Evolutionary conservation across 352 stramenopile species (phyloP).

Genomic region (Phytophthora litchii): DNA sequence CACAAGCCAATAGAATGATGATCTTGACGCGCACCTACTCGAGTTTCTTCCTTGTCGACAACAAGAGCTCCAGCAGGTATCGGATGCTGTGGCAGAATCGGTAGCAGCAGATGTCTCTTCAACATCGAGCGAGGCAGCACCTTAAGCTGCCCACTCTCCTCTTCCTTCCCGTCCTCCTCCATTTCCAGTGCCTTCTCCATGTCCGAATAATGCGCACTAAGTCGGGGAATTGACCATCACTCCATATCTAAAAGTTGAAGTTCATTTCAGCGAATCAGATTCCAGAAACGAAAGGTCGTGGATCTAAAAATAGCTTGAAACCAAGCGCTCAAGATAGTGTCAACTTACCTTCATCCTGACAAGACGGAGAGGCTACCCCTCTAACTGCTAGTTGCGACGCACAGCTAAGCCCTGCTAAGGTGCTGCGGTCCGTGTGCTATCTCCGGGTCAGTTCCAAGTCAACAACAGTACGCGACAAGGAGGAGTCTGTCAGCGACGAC

Average conservation of each 20-base stretch:
- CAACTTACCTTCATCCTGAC: slow-evolving; percentile 3
- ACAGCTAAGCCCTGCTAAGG: slow-evolving; percentile 20
- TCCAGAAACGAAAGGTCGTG: background rate
- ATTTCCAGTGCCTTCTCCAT: slow-evolving; percentile 6
- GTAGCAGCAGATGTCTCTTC: slow-evolving; percentile 14
- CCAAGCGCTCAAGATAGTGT: slow-evolving; percentile 25
- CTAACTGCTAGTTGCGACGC: slow-evolving; percentile 35
- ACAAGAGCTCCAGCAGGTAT: slow-evolving; percentile 27
- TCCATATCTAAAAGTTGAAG: slow-evolving; percentile 24
- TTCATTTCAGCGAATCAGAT: slow-evolving; percentile 35
- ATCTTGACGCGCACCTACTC: slow-evolving; percentile 35
- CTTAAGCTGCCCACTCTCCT: background rate
- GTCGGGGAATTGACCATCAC: slow-evolving; percentile 23
- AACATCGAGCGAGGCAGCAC: background rate
- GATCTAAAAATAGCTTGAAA: slow-evolving; percentile 26
- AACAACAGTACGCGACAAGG: slow-evolving; percentile 24
- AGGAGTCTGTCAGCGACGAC: slow-evolving; percentile 13
- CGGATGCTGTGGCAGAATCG: slow-evolving; percentile 33
- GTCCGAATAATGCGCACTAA: background rate
- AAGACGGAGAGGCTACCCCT: slow-evolving; percentile 27
- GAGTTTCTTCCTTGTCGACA: slow-evolving; percentile 35
- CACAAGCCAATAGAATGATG: background rate
- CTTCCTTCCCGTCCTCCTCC: slow-evolving; percentile 1
- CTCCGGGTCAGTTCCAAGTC: slow-evolving; percentile 18
- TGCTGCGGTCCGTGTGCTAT: slow-evolving; percentile 12